Conservation (phyloP, 106 monocot genomes). For the Narthecium ossifragum region DNA sequence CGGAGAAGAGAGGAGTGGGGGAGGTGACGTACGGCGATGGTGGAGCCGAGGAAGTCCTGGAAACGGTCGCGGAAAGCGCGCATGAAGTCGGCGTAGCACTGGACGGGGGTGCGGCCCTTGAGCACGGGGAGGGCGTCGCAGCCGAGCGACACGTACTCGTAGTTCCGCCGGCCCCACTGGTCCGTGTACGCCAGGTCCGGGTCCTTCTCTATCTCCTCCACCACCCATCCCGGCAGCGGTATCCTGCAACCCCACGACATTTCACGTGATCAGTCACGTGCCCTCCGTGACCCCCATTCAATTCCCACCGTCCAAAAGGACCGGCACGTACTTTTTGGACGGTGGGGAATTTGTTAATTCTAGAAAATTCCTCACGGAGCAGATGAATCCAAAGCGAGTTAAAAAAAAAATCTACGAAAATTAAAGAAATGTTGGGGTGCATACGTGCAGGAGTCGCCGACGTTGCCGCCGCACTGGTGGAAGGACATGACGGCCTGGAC, state of each 20-base stretch:
- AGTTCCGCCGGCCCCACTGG: slow-evolving; percentile 77
- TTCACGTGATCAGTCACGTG: background rate
- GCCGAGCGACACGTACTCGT: slow-evolving; percentile 85
- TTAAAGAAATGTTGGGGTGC: slow-evolving; percentile 10
- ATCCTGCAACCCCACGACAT: slow-evolving; percentile 28
- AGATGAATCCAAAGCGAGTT: too few species aligned
- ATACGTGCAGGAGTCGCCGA: slow-evolving; percentile 80
- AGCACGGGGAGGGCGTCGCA: slow-evolving; percentile 77
- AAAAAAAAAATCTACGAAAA: background rate
- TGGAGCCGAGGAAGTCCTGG: slow-evolving; percentile 50
- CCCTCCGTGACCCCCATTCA: background rate
- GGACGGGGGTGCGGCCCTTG: slow-evolving; percentile 70
- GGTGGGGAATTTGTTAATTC: too few species aligned
- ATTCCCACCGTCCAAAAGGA: too few species aligned
- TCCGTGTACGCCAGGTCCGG: slow-evolving; percentile 66
- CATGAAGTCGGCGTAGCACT: slow-evolving; percentile 94
- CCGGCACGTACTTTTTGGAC: too few species aligned
- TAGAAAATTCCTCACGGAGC: too few species aligned
- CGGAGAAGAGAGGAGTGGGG: too few species aligned
- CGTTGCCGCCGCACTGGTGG: slow-evolving; percentile 95
- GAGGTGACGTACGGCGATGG: slow-evolving; percentile 39
- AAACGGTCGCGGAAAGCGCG: slow-evolving; percentile 80
- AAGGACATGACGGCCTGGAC: slow-evolving; percentile 99
- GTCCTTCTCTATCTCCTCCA: slow-evolving; percentile 64
- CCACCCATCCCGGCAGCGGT: slow-evolving; percentile 64